A percentile compares a stretch with the other conserved stretches of the same genome.
Evolutionary conservation across 2,329 filamentous ascomycete species (phyloP).

Genomic region (Pezicula neosporulosa): DNA sequence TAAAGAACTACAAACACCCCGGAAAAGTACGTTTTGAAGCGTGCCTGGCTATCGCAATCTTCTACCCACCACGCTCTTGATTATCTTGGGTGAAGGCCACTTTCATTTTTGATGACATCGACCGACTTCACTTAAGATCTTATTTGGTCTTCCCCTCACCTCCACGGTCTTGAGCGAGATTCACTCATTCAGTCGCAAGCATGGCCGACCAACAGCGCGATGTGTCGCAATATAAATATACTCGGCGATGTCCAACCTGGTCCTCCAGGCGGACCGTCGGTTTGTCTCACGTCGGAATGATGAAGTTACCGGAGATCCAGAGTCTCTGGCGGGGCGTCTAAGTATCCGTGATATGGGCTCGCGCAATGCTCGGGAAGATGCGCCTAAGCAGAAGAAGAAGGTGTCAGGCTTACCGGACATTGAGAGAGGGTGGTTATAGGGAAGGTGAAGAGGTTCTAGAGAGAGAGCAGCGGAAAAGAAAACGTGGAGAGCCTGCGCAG

Average conservation of each 20-base stretch:
- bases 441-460: conserved; percentile 83
- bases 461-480: conserved; percentile 82
- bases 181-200: conserved; percentile 24
- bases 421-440: conserved; percentile 70
- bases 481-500: conserved; percentile 68
- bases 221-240: conserved; percentile 98
- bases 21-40: too few species aligned
- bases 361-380: conserved; percentile 73
- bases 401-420: conserved; percentile 63
- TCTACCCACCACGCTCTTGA: too few species aligned
- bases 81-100: background rate
- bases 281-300: conserved; percentile 91
- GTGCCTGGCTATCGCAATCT: too few species aligned
- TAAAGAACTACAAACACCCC: too few species aligned
- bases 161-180: background rate
- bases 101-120: background rate
- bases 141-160: background rate
- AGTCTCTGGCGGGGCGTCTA: conserved; percentile 91
- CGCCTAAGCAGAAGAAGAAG: conserved; percentile 76
- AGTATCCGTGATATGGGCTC: conserved; percentile 94
- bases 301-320: conserved; percentile 94
- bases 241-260: conserved; percentile 99
- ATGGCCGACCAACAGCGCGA: conserved; percentile 77
- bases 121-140: background rate
- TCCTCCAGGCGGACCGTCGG: conserved; percentile 97